Evolutionary conservation across 192 early-diverging fungal genomes (phyloP), one percentile per base, ranked within the genome.

Genomic region (Coemansia sp.): DNA sequence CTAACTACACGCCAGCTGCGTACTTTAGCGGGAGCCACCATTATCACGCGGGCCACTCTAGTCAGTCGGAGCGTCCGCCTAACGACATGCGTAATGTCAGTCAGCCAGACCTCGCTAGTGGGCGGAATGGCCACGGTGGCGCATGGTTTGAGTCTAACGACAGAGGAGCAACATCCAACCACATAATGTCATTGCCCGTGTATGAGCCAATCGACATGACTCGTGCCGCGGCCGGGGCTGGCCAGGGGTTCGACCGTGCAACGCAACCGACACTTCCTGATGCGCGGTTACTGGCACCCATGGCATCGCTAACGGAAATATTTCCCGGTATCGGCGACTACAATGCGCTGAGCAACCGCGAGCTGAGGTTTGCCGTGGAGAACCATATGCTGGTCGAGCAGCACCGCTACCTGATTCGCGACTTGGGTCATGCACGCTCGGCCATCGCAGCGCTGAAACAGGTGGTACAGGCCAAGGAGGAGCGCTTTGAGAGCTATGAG

Each of bases 361-460:
- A 80, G 55, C 66, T 80, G 18, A 61, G 77, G 1, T 74, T 80
- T 40, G 73, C 77, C 0, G 69, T 80, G 9, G 77, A 80, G 28
- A 80, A 80, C 63, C 73, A 74, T 11, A 74, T 80, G 73, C 65
- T 80, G 3, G 73, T 80, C n/a, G 77, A 80, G 20, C 77, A 80
- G 59, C 77, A 80, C 55, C 53, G 72, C 14, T 80, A 71, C 45
- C 18, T 80, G 65, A 80, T 80, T 21, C 72, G 77, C 23, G 72
- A 80, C 28, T 28, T 80, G 16, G 77, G 77, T 6, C 77, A 80
- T 40, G 77, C 77, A 3, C 72, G 77, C 21, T 70, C 77, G 3
- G 77, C 77, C 5, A 80, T 80, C 14, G 37, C 69, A 2, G 77
- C 77, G 8, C 53, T 80, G 0, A 80, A 80, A 35, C 72, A 74